Evolutionary conservation across 306 rosid genomes (phyloP), one percentile per base, ranked within the genome.

Genomic region (Gleditsia sinensis): DNA sequence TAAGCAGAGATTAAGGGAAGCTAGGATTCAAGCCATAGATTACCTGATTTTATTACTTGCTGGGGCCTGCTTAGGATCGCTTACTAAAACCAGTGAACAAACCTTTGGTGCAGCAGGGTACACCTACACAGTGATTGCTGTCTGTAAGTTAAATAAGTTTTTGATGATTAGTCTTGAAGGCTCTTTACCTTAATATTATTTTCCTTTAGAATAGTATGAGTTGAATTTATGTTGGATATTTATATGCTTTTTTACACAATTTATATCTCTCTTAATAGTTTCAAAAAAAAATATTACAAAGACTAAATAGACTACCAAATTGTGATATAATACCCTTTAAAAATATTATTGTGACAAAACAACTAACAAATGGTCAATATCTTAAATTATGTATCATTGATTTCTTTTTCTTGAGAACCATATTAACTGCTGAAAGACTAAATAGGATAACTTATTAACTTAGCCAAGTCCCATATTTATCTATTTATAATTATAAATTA

Each of bases 11-110:
- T 83, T 90, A 28, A 82, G 98, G 80, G 99, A 94, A 84, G 90
- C 98, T 58, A 87, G 84, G 76, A 86, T 85, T 39, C 93, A 90
- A 77, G 92, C 94, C 46, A 88, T 92, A 49, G 98, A 94, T 85
- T 94, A 94, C 80, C 80, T 94, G 71, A 94, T 92, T 80, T 81
- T 94, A 73, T 86, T 94, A 54, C 96, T 94, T 45, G 99, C 97
- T 27, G 99, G 98, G 79, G 99, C 97, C 57, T 90, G 98, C 89
- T 86, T 92, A 84, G 99, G 99, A 84, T 84, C 90, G 19, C 85
- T 92, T 69, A 74, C 95, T 11, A 86, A 87, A 68, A 40, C 78
- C 20, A 83, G 83, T 63, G 98, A 94, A 74, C 87, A 87, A 80
- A 78, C 83, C 3, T 88, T 94, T 76, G 99, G 97, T 19, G 93